phyloP scores from a whole-genome alignment of 1,139 yeast species.

The Suhomyces panamericanus region DNA sequence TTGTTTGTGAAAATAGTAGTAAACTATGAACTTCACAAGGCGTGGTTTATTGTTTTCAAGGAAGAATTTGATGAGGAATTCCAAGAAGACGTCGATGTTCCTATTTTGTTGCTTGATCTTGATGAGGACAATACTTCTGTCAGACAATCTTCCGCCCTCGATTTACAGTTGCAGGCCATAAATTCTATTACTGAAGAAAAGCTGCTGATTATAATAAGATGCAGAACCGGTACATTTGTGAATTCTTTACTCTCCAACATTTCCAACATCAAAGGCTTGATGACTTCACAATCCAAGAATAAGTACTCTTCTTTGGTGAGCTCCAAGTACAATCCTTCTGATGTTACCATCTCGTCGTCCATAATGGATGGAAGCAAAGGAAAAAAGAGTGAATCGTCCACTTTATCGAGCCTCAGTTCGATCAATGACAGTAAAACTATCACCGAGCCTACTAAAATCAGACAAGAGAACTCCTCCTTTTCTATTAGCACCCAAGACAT shows the following conservation, averaged over 20 bases:
- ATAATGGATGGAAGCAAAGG: conserved; percentile 27
- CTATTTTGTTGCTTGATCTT: conserved; percentile 38
- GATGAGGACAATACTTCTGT: conserved; percentile 24
- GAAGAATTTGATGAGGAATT: conserved; percentile 37
- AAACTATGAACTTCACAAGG: conserved; percentile 32
- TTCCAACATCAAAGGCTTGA: conserved; percentile 30
- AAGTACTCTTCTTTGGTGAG: conserved; percentile 21
- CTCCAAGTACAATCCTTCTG: conserved; percentile 26
- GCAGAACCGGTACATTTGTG: conserved; percentile 30
- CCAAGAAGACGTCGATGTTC: conserved; percentile 37
- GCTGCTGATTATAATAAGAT: conserved; percentile 37
- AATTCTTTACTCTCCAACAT: conserved; percentile 29
- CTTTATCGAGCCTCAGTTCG: conserved; percentile 37
- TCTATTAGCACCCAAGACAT: conserved; percentile 18
- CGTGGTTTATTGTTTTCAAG: conserved; percentile 46
- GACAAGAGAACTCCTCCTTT: conserved; percentile 12
- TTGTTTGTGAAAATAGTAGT: conserved; percentile 41
- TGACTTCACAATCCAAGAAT: conserved; percentile 17
- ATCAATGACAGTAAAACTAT: conserved; percentile 8
- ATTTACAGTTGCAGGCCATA: conserved; percentile 36
- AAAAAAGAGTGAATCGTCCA: conserved; percentile 34
- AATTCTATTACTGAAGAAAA: conserved; percentile 35
- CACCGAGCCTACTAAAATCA: conserved; percentile 9
- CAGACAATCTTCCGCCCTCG: conserved; percentile 43
- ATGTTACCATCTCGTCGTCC: conserved; percentile 39